Base-by-base conservation (phyloP, 805 yeast species). In the Lachancea mirantina region DNA sequence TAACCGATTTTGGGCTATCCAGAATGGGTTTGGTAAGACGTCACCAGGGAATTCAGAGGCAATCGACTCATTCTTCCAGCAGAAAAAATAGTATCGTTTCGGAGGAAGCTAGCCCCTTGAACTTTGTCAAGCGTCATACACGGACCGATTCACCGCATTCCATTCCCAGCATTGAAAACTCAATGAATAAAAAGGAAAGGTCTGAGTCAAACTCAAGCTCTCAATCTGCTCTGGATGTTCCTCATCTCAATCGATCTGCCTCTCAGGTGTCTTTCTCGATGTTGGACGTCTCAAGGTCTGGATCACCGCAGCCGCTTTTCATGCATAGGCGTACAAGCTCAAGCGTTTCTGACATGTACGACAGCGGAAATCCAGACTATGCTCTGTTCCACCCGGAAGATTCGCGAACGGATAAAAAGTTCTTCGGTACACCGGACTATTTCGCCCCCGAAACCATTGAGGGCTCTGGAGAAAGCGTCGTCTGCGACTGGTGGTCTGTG, bases 341-440 rank as follows among this genome's bases (percentile, higher is more conserved):
- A 0, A 35, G 35, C 26, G 26, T 39, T 5, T 40, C 50, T 2
- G 52, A 47, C 14, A 16, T 30, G 25, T 24, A 33, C n/a, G 45
- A 36, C 16, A 35, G 40, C 13, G 40, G 43, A 6, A 35, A 46
- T 14, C 42, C 50, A 15, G 66, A 67, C 36, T 70, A 70, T 40
- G 85, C 87, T 0, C 65, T 88, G 26, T 84, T 77, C 52, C 87
- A 87, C 53, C 94, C 95, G 1, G 69, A 69, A 15, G 71, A 70
- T 36, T 55, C 67, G 3, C 67, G 44, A 21, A 74, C 71, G 32
- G 63, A 68, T 16, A 72, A 76, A 46, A 72, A 70, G 40, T 88
- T 89, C 48, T 95, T 87, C 19, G 99, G 99, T 0, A 92, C 99
- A 0, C 99, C 99, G 0, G 98, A 92, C 55, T 92, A 92, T 57